Conservation (phyloP, 768 basidiomycete species). For the Mycena capillaripes region DNA sequence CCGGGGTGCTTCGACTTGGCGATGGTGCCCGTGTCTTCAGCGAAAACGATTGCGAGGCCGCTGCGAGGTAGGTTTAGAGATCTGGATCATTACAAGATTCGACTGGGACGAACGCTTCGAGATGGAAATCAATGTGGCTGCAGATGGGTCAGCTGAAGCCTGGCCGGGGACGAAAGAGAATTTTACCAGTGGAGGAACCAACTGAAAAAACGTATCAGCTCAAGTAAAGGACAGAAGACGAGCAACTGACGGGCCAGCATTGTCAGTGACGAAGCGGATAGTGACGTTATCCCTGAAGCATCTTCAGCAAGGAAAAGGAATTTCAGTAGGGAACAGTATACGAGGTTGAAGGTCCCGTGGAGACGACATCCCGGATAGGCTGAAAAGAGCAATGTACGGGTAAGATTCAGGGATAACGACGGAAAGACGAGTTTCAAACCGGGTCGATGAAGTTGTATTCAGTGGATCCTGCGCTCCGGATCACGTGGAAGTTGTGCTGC, state of each 20-base stretch:
- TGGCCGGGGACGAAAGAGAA: no score
- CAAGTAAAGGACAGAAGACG: background rate
- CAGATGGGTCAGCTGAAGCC: no score
- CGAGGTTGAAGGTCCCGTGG: slow-evolving; percentile 47
- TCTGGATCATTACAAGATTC: background rate
- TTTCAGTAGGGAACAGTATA: background rate
- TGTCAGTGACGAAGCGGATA: slow-evolving; percentile 77
- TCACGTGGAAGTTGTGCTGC: slow-evolving; percentile 50
- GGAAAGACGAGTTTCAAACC: no score
- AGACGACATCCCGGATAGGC: slow-evolving; percentile 72
- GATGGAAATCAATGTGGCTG: slow-evolving; percentile 61
- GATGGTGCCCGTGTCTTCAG: slow-evolving; percentile 37
- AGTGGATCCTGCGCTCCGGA: slow-evolving; percentile 55
- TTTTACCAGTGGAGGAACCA: slow-evolving; percentile 10
- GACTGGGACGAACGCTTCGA: slow-evolving; percentile 46
- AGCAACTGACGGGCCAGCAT: slow-evolving; percentile 72
- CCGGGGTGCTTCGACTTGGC: slow-evolving; percentile 27
- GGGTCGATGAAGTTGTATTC: slow-evolving; percentile 67
- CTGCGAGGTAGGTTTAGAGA: background rate
- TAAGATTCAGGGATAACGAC: no score
- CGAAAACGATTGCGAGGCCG: slow-evolving; percentile 46
- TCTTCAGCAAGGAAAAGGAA: background rate
- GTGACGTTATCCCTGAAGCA: slow-evolving; percentile 61
- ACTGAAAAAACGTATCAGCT: background rate
- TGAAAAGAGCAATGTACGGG: no score